These are phyloP conservation scores for Leccinum ochraceum DNA, from an alignment of 768 basidiomycete genomes.

Conservation along the genomic window DNA sequence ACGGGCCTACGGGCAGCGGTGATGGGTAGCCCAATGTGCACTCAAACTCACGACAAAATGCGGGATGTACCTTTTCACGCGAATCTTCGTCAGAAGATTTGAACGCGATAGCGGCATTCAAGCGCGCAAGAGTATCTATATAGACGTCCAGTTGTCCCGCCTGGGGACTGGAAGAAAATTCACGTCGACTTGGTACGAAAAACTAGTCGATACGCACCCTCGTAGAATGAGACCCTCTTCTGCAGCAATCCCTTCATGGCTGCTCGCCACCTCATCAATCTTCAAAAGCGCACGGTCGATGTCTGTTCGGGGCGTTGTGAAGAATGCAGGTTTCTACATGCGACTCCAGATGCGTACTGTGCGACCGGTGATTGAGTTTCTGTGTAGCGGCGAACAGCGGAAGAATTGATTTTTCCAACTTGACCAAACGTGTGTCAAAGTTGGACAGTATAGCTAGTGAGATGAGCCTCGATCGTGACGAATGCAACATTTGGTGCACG, in stretches of 20 bases:
- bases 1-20: conserved; percentile 46
- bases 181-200: conserved; percentile 3
- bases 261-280: conserved; percentile 78
- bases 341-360: conserved; percentile 51
- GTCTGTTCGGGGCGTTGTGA: conserved; percentile 45
- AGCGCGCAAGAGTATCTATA: conserved; percentile 69
- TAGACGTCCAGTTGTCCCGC: conserved; percentile 64
- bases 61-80: conserved; percentile 48
- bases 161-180: conserved; percentile 55
- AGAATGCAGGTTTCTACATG: not conserved
- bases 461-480: conserved; percentile 23
- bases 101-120: conserved; percentile 81
- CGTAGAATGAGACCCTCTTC: conserved; percentile 79
- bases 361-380: conserved; percentile 66
- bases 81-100: conserved; percentile 58
- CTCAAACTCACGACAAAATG: not conserved
- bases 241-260: conserved; percentile 70
- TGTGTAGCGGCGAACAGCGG: conserved; percentile 83
- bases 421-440: conserved; percentile 79
- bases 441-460: conserved; percentile 75
- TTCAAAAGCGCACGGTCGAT: conserved; percentile 77
- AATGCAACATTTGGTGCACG: conserved; percentile 24
- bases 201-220: conserved; percentile 47
- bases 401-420: conserved; percentile 82
- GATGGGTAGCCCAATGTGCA: not conserved